Base-by-base conservation (phyloP, 1,284 basidiomycete species). In the Dichomitus squalens region DNA sequence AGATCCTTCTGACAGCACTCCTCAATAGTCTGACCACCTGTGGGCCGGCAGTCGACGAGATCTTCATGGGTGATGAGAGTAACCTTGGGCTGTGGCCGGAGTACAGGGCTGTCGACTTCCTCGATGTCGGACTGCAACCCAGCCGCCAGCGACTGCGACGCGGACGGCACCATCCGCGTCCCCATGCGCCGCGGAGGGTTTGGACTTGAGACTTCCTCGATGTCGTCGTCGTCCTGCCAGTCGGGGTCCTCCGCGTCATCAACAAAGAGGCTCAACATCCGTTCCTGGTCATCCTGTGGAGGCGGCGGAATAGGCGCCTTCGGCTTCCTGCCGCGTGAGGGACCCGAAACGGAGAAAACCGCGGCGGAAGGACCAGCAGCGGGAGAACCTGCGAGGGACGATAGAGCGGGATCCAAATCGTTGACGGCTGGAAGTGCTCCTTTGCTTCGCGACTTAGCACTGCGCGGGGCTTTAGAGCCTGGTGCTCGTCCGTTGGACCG, bases 171-270 rank as follows among this genome's bases (percentile, higher is more conserved):
- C 27, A 36, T 47, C 31, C 58, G 61, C 6, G 55, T 58, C 43
- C 49, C 50, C 38, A 50, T 49, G 39, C 61, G 61, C 12, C 53
- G 61, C 5, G 56, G 48, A 3, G 51, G 61, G 0, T 40, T 34
- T 6, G 61, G 61, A 48, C 61, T 60, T n/a, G 58, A 49, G 23
- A 60, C 46, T 14, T 60, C 58, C 40, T 61, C 57, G 38, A 64
- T 58, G 41, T 63, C 60, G 49, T 63, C 60, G 49, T 60, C 57
- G 18, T 63, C 58, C 43, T 47, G 48, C 38, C 47, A 43, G 38
- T 58, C 57, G 11, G 56, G 52, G 8, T 57, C 59, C 1, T 53
- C 58, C 4, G 60, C 39, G 49, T 60, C 63, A 44, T 63, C 60
- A 4, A 46, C 54, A 49, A 49, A 63, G 14, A 65, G 57, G 36